Base-by-base conservation (phyloP, 805 yeast species). In the Metschnikowia picachoensis region DNA sequence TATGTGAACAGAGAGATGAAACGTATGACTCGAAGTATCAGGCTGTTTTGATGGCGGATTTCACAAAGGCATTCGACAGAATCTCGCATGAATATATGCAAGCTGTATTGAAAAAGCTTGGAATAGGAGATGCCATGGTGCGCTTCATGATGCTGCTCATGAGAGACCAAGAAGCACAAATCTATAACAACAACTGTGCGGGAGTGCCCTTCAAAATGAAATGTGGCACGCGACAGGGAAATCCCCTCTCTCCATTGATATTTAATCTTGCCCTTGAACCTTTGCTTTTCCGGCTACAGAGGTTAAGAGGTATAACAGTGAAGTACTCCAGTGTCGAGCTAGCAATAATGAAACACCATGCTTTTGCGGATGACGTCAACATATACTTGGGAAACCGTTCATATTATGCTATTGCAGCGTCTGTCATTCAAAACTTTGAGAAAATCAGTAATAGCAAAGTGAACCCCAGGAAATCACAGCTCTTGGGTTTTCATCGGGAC, bases 231-330 rank as follows among this genome's bases (percentile, higher is more conserved):
- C 12, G 44, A 14, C 49, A 46, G 34, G 49, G 49, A 4, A 41
- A 46, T 15, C 49, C 49, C 6, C 30, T 46, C 16, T 37, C 43
- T 4, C 49, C 42, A 30, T 30, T 45, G 13, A 28, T 40, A 8
- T 40, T 40, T 35, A 41, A 41, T 33, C 20, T 41, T n/a, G 49
- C 45, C 10, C 28, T 46, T 27, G 49, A 46, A 32, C 45, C 45
- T 32, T 25, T 41, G 25, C 36, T 46, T 16, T 11, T 10, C 15
- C 40, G 33, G 16, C 30, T 45, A 11, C 14, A 35, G 8, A 12
- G 9, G 16, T 9, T 40, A 7, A 11, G 11, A 13, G 41, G 38
- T 12, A 36, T 40, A 15, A 34, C 44, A 13, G 14, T 40, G 25
- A 13, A 28, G 8, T 39, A 39, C 16, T 41, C 35, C 10, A 25